Evolutionary conservation across 169 alveolate genomes (phyloP), one percentile per base, ranked within the genome.

Genomic region (Plasmodium chabaudi): DNA sequence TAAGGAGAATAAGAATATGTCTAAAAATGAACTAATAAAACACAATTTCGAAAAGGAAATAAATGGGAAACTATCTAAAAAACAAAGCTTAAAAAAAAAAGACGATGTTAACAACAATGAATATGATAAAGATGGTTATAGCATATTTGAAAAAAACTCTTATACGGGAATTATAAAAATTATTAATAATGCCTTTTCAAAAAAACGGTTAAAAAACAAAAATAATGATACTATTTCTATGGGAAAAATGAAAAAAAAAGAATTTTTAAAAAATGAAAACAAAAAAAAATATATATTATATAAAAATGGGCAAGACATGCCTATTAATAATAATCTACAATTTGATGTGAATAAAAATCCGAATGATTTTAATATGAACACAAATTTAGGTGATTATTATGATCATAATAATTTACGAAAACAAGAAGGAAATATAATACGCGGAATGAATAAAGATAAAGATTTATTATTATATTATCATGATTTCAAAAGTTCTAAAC

Each of bases 381-480:
- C 42, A 19, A 21, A 13, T 44, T n/a, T 47, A 49, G 65, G 56
- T 10, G 77, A 77, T 6, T 46, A 25, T 7, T 44, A 27, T 59
- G 46, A 59, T 49, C 19, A 60, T 63, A 19, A 34, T 13, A 19
- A 47, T 1, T 19, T 47, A 27, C 67, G 61, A n/a, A 82, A 82
- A 56, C 42, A 55, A 51, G 72, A 82, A 55, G 61, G 69, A 82
- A 47, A 17, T 39, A 5, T 63, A 63, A 23, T 47, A 25, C 63
- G 59, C 1, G 68, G 10, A 1, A 68, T 46, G 44, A 67, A 27
- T 23, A 82, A 82, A 49, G 59, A 69, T 68, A 68, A 55, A 34
- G 90, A 82, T 39, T 44, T 67, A 23, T 60, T 82, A 67, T 17
- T 82, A 27, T 82, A 82, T 70, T 82, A 82, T 82, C 90, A 82